These are phyloP conservation scores for Acephala macrosclerotiorum DNA, from an alignment of 2,329 filamentous ascomycete species.

Conservation along the genomic window DNA sequence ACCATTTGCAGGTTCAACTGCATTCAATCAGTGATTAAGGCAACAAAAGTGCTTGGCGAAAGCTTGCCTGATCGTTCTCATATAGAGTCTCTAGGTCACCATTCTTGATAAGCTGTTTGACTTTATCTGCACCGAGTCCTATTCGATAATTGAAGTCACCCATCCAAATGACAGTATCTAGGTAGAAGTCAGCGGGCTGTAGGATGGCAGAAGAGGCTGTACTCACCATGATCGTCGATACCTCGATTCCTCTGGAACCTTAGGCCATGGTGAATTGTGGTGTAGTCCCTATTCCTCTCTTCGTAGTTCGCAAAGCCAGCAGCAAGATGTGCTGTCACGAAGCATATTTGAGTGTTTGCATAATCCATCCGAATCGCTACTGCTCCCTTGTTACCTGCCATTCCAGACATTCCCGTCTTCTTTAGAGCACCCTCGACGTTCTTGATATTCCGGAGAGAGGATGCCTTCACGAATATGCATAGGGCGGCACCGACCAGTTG, in stretches of 20 bases:
- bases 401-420: constrained; percentile 93
- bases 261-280: constrained; percentile 71
- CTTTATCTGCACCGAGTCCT: constrained; percentile 79
- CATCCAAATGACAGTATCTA: constrained; percentile 85
- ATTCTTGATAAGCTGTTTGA: constrained; percentile 75
- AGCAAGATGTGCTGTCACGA: constrained; percentile 95
- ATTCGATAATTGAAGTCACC: constrained; percentile 99
- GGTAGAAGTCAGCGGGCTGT: constrained; percentile 34
- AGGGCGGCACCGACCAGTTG: constrained; percentile 94
- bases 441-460: constrained; percentile 81
- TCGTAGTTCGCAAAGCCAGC: constrained; percentile 98
- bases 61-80: constrained; percentile 82
- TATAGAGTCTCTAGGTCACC: constrained; percentile 81
- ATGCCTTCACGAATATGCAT: constrained; percentile 87
- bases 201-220: background rate
- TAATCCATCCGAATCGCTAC: constrained; percentile 97
- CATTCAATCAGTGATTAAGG: background rate
- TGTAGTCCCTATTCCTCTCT: constrained; percentile 93
- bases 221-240: constrained; percentile 85
- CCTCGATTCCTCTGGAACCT: constrained; percentile 89
- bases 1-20: constrained; percentile 96
- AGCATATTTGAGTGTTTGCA: constrained; percentile 90
- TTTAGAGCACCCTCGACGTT: constrained; percentile 97
- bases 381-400: constrained; percentile 97
- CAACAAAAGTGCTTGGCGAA: background rate